A percentile compares a stretch with the other conserved stretches of the same genome.
phyloP scores from a whole-genome alignment of 2,329 filamentous ascomycete species.

The Fusarium sublunatum region DNA sequence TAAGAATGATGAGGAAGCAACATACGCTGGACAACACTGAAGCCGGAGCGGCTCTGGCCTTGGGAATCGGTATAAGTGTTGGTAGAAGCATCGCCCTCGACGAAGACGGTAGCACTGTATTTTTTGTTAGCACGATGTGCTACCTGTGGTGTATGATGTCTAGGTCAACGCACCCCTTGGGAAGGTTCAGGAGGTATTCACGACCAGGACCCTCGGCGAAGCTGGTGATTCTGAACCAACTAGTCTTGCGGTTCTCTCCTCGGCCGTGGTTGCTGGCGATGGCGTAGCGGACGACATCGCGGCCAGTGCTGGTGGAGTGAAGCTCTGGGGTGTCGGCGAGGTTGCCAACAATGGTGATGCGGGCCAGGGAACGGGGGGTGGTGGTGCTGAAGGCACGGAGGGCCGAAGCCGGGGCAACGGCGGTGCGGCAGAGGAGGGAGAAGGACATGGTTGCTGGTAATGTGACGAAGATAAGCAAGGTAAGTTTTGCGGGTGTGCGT shows the following conservation, averaged over 20 bases:
- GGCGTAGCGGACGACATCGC: constrained; percentile 80
- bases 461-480: not conserved
- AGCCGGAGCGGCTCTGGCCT: constrained; percentile 70
- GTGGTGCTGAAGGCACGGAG: constrained; percentile 82
- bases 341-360: constrained; percentile 88
- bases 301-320: constrained; percentile 74
- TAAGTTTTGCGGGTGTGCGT: not conserved
- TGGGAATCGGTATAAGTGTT: constrained; percentile 74
- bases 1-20: constrained; percentile 37
- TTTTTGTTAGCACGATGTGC: constrained; percentile 23
- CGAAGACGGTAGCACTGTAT: constrained; percentile 77
- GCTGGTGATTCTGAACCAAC: constrained; percentile 84
- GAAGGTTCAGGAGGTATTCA: constrained; percentile 77
- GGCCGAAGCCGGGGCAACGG: constrained; percentile 58
- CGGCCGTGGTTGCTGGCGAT: constrained; percentile 76
- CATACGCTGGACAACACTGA: constrained; percentile 87
- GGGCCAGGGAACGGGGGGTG: constrained; percentile 73
- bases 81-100: constrained; percentile 85
- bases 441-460: constrained; percentile 54
- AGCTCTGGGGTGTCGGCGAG: constrained; percentile 84
- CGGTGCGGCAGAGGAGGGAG: constrained; percentile 65
- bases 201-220: constrained; percentile 78
- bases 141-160: not conserved
- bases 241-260: constrained; percentile 77
- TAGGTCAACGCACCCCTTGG: constrained; percentile 80